These are phyloP conservation scores for Fusarium sp. DNA, from an alignment of 2,329 filamentous ascomycete species.

Conservation along the genomic window DNA sequence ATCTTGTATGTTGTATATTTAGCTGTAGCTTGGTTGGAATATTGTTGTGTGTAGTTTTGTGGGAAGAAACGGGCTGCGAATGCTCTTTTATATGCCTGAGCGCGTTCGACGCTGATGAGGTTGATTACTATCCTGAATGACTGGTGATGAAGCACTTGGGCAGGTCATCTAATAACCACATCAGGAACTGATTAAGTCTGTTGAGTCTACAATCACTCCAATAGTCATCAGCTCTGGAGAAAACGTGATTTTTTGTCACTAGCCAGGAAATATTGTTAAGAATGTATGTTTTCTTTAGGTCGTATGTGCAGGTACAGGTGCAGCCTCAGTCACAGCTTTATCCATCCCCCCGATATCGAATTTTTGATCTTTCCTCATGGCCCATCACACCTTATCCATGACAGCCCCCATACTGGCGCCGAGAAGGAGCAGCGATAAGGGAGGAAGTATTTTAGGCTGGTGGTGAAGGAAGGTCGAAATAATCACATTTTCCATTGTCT, in stretches of 20 bases:
- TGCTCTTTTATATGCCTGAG: accelerated
- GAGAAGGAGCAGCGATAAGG: accelerated
- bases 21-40: accelerated
- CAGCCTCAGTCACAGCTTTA: neutral
- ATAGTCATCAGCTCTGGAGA: no score
- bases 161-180: neutral
- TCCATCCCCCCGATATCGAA: neutral
- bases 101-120: no score
- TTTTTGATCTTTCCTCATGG: accelerated
- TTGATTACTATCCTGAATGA: accelerated
- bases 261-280: no score
- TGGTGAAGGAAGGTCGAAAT: accelerated
- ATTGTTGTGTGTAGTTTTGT: neutral
- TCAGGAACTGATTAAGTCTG: neutral
- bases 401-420: accelerated
- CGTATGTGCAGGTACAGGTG: neutral
- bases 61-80: accelerated
- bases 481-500: neutral
- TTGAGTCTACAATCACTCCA: accelerated
- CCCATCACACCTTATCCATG: neutral
- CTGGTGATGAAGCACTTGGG: accelerated
- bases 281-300: no score
- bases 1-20: neutral
- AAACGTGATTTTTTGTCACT: neutral
- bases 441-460: neutral